Conservation (phyloP, 768 basidiomycete genomes). For the Suillus occidentalis region DNA sequence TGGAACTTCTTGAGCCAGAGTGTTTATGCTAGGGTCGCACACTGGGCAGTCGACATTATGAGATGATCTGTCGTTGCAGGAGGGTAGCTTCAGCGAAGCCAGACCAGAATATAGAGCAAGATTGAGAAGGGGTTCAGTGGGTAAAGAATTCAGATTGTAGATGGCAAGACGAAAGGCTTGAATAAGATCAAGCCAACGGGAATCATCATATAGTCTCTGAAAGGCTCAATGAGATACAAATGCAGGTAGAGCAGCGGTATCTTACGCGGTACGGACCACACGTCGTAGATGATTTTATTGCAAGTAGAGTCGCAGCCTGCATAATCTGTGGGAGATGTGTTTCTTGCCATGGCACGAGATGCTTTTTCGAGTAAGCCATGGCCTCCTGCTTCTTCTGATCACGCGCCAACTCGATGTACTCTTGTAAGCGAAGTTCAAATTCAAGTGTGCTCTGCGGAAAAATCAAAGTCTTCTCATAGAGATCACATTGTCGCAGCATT, state of each 20-base stretch:
- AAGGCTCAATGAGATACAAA: conserved; percentile 10
- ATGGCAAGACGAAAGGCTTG: conserved; percentile 83
- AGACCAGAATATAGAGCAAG: conserved; percentile 91
- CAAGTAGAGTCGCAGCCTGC: conserved; percentile 75
- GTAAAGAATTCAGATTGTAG: conserved; percentile 83
- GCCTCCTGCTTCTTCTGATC: conserved; percentile 66
- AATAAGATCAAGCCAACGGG: conserved; percentile 75
- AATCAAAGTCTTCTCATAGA: conserved; percentile 17
- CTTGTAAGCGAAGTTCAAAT: conserved; percentile 93
- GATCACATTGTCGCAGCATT: conserved; percentile 12
- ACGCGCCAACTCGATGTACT: conserved; percentile 91
- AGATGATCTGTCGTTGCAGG: conserved; percentile 64
- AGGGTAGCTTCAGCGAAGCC: conserved; percentile 84
- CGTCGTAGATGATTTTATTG: conserved; percentile 66
- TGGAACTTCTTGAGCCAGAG: conserved; percentile 83
- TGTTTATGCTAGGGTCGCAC: conserved; percentile 75
- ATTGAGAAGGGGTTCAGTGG: conserved; percentile 82
- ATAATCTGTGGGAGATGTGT: conserved; percentile 78
- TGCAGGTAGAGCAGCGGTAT: conserved; percentile 6
- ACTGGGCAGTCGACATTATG: conserved; percentile 90
- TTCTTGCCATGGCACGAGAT: conserved; percentile 80
- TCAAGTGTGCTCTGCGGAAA: conserved; percentile 82
- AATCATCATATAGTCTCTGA: conserved; percentile 80
- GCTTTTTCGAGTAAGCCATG: conserved; percentile 79
- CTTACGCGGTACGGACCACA: conserved; percentile 80